Conservation (phyloP, 1,284 basidiomycete species). For the Moniliella sp. region DNA sequence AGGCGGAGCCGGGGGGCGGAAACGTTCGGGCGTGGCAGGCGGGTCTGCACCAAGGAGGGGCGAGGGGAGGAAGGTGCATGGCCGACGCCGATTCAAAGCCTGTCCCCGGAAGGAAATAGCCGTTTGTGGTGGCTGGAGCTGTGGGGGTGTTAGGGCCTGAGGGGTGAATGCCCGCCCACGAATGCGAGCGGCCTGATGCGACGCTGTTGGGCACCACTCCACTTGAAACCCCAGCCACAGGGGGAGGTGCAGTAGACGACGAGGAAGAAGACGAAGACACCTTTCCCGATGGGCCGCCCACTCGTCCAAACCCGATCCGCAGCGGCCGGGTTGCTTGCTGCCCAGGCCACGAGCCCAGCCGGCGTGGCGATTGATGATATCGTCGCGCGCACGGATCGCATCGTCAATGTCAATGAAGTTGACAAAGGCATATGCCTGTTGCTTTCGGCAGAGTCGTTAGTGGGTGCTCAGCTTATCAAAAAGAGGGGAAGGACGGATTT, state of each 20-base stretch:
- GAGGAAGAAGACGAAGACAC: not conserved
- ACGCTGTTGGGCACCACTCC: not conserved
- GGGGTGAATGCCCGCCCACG: not conserved
- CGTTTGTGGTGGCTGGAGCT: constrained; percentile 8
- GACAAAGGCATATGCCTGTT: constrained; percentile 85
- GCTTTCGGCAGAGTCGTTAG: no score
- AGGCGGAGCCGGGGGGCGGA: no score
- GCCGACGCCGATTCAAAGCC: no score
- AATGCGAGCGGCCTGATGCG: not conserved
- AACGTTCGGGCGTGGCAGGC: not conserved
- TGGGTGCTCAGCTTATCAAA: no score
- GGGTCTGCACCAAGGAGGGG: no score
- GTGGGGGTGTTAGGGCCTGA: constrained; percentile 2
- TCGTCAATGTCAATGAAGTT: constrained; percentile 88
- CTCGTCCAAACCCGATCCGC: constrained; percentile 93
- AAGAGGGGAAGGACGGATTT: no score
- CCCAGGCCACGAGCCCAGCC: constrained; percentile 53
- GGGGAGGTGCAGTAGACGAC: not conserved
- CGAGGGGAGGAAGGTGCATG: no score
- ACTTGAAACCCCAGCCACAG: not conserved
- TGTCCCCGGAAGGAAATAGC: constrained; percentile 7
- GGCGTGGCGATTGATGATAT: constrained; percentile 75
- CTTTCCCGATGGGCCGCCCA: constrained; percentile 46
- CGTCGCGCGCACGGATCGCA: constrained; percentile 83
- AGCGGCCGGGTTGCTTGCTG: constrained; percentile 52